Percentiles rank a stretch among this genome's conserved stretches.
phyloP scores from a whole-genome alignment of 2,329 filamentous ascomycete species.

The Colletotrichum somersetense region DNA sequence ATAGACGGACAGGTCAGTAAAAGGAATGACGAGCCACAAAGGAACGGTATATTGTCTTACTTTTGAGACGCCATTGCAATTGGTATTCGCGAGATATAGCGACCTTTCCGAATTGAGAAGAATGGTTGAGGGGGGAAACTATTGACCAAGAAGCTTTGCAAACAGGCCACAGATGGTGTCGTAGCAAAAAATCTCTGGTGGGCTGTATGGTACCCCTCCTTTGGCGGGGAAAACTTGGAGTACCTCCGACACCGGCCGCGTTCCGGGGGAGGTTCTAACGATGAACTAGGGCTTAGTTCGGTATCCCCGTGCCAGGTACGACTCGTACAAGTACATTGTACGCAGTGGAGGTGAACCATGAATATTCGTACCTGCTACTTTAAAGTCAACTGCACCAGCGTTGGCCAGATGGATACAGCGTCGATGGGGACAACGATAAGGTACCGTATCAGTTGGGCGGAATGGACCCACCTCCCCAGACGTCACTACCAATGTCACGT shows the following conservation, averaged over 20 bases:
- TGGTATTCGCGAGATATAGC: neutral
- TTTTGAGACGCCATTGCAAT: conserved; percentile 21
- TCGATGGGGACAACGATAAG: neutral
- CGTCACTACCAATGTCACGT: neutral
- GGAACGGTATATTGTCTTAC: conserved; percentile 2
- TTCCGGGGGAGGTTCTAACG: neutral
- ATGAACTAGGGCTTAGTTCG: neutral
- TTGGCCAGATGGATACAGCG: neutral
- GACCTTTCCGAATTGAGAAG: neutral
- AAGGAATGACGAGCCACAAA: neutral
- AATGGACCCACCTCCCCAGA: neutral
- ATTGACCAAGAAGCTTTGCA: neutral
- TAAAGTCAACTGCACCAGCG: neutral
- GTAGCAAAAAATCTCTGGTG: neutral
- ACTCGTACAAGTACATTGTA: no score
- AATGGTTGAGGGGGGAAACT: neutral
- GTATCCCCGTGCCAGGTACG: no score
- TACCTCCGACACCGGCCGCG: neutral
- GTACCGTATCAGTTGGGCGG: neutral
- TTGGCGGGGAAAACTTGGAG: conserved; percentile 6
- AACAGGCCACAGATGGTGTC: neutral
- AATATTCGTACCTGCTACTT: no score
- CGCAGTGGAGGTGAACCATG: no score
- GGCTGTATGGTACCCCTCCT: neutral
- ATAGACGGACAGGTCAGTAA: neutral